Evolutionary conservation across 2,329 filamentous ascomycete species (phyloP), one percentile per base, ranked within the genome.

Genomic region (Neonectria sp.): DNA sequence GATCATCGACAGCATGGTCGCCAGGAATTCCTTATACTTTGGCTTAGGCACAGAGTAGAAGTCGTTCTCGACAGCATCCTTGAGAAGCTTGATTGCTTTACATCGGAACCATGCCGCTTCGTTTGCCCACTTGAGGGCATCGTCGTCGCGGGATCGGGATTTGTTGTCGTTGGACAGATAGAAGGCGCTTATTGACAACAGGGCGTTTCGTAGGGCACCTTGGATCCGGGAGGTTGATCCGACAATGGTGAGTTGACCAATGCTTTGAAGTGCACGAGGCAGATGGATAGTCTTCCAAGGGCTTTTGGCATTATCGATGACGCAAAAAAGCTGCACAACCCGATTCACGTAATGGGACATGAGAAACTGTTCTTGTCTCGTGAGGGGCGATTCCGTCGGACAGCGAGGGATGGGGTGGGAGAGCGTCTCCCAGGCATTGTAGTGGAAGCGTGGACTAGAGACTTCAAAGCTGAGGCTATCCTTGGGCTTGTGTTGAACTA

Each of bases 1-100:
- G 6, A 76, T 75, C 75, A 77, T 77, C 0, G 73, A 77, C 17
- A 77, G 21, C 73, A 76, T 76, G 1, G 75, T 76, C 0, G 75
- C 75, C 2, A 77, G 60, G 15, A 74, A 73, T 6, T 76, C 75
- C 45, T 77, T 77, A 29, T 77, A 77, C 27, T 73, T 76, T 3
- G 75, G 75, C 35, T 29, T 59, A 1, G 61, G 57, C 1, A 55
- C n/a, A 0, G 67, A 55, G n/a, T 69, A 63, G 1, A 74, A 63
- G 56, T 72, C 68, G n/a, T 59, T 66, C 48, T 74, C 69, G 1
- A 77, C 73, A 2, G 73, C 67, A 4, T 72, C 53, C 13, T 76
- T 76, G 7, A 77, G 51, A 2, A 74, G 53, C 15, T 67, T 63
- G 21, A 76, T 73, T 0, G 75, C 75, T n/a, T 69, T 67, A 8